phyloP scores from a whole-genome alignment of 345 rosid species.

The Bruguiera sexangula region DNA sequence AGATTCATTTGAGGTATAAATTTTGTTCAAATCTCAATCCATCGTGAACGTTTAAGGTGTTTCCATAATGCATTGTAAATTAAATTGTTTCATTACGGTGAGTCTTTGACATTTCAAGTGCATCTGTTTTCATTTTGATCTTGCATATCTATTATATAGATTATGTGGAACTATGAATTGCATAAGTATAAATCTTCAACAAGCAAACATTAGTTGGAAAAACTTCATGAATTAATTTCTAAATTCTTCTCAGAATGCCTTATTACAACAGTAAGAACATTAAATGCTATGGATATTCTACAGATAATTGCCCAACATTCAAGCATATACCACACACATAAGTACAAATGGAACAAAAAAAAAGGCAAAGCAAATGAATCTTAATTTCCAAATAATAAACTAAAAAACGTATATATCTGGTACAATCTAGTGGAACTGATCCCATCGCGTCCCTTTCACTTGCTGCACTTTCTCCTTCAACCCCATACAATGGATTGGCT shows the following conservation, averaged over 20 bases:
- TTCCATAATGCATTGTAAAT: background rate
- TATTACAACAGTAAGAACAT: conserved; percentile 24
- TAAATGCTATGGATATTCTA: conserved; percentile 21
- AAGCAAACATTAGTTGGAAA: background rate
- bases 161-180: no score
- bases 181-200: background rate
- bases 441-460: conserved; percentile 14
- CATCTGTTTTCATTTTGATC: background rate
- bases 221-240: conserved; percentile 15
- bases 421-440: conserved; percentile 17
- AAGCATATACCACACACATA: conserved; percentile 10
- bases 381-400: conserved; percentile 14
- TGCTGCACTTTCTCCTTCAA: conserved; percentile 8
- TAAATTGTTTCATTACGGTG: background rate
- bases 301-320: conserved; percentile 16
- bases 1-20: no score
- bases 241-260: conserved; percentile 23
- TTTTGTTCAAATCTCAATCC: background rate
- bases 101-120: background rate
- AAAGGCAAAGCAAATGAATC: conserved; percentile 1
- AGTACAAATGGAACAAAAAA: conserved; percentile 13
- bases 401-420: conserved; percentile 9
- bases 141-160: no score
- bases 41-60: background rate
- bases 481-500: conserved; percentile 5